Evolutionary conservation across 805 yeast genomes (phyloP).

Genomic region (Ogataea ganodermae): DNA sequence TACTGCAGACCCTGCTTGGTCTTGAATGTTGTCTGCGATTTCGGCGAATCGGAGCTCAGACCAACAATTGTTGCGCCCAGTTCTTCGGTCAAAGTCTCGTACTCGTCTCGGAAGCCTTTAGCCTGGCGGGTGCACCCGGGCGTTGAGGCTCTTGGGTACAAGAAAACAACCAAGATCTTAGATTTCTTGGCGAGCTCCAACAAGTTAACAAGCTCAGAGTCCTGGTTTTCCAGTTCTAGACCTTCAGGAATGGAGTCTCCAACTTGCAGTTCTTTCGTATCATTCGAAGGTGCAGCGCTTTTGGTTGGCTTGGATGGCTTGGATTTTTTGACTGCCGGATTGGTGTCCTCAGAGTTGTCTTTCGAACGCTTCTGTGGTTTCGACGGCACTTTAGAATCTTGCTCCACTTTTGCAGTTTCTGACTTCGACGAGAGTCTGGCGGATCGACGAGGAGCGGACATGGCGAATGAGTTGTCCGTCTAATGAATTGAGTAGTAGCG

Average conservation of each 20-base stretch:
- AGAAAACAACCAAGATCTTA: constrained; percentile 56
- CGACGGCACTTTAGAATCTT: not conserved
- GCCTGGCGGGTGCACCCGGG: constrained; percentile 98
- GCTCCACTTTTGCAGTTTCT: constrained; percentile 3
- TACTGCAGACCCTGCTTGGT: constrained; percentile 73
- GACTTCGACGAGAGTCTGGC: constrained; percentile 16
- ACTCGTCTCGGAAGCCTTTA: constrained; percentile 77
- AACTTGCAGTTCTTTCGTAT: constrained; percentile 9
- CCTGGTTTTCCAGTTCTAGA: constrained; percentile 64
- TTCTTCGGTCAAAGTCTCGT: constrained; percentile 43
- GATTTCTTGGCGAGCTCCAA: constrained; percentile 31
- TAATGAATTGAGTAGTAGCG: not conserved
- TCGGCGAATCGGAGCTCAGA: constrained; percentile 77
- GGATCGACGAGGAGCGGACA: constrained; percentile 13
- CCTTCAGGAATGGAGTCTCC: constrained; percentile 36
- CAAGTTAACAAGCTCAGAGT: constrained; percentile 34
- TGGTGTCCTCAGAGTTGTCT: not conserved
- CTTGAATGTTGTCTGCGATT: constrained; percentile 75
- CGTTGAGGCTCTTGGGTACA: constrained; percentile 91
- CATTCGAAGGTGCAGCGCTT: not conserved
- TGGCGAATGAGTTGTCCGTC: too few species aligned
- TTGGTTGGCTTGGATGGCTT: not conserved
- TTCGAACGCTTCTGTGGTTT: not conserved
- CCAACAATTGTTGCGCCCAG: constrained; percentile 71
- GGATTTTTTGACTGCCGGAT: constrained; percentile 2